Evolutionary conservation across 805 yeast species (phyloP), one percentile per base, ranked within the genome.

Genomic region (Metschnikowia gruessii): DNA sequence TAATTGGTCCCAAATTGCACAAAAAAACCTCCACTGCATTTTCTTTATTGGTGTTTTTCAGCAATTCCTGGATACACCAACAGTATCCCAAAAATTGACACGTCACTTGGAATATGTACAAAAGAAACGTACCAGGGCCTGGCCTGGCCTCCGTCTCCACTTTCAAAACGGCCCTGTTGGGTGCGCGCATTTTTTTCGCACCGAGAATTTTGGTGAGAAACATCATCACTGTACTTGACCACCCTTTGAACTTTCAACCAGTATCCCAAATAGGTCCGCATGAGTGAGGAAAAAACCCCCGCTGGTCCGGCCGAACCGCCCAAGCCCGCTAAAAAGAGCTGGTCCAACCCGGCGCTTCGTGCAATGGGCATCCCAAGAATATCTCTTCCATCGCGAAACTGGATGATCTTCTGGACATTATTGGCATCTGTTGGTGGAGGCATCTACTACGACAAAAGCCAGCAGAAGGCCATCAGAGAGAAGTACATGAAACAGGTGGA

Each of bases 331-430:
- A 70, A 69, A 50, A 74, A 74, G 50, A 77, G 75, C 8, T 81
- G 75, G 72, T 62, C 79, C 9, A 85, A 90, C 59, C 96, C 96
- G 1, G 96, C 95, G 1, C 76, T 91, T 38, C 68, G 79, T 52
- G 85, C 88, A 59, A 79, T 92, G 87, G 98, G 98, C 0, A 77
- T 92, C 40, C 87, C 89, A 4, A 68, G 83, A 12, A 56, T 90
- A 18, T 77, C 84, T 32, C 69, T 94, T 12, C 99, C 99, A 0
- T 84, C 95, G 0, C 75, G 97, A 52, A 94, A 92, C 69, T 92
- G 98, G 99, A 66, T 80, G 72, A 87, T 90, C 31, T 94, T 94
- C 66, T 85, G 96, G 87, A 61, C 83, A 0, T 80, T 87, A 7
- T 62, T 86, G 1, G 81, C 83, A 1, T 67, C 76, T 1, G 68